Evolutionary conservation across 2,329 filamentous ascomycete species (phyloP), one percentile per base, ranked within the genome.

Genomic region (Talaromyces amestolkiae): DNA sequence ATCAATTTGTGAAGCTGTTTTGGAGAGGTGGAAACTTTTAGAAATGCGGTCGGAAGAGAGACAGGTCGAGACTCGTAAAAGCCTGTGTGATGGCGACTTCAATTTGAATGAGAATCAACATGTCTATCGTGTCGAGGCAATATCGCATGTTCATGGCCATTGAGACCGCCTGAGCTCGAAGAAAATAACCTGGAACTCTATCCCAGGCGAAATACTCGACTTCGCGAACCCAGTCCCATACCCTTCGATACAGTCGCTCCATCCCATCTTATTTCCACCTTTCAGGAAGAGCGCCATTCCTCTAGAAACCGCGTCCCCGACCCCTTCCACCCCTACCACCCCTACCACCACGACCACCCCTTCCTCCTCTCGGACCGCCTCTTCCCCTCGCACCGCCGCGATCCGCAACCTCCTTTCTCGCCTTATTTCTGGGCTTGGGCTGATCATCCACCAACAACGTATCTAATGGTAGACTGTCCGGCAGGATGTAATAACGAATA

Each of bases 391-490:
- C 77, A 22, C 81, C 76, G 56, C 82, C 76, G 53, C 83, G 80
- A 58, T 89, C 83, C 61, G 81, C 80, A 49, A 76, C 85, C 82
- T 98, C 95, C 85, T 99, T 99, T 76, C 94, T 88, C 31, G 95
- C 94, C 88, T 99, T 99, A 83, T 99, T 99, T 90, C 98, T 98
- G 68, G 95, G 94, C 85, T 99, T 99, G 61, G 94, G 93, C 74
- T 92, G 89, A 81, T 99, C 95, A 78, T 99, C 95, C 72, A 99
- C 93, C 68, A 99, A 86, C 62, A 99, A 86, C 47, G 94, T 97
- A 80, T 99, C 95, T 70, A 99, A 86, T 45, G 94, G 94, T 74
- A 99, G 86, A 69, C 91, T 95, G 82, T 99, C 95, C 65, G 95
- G 95, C 11, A 99, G 89, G 77, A 99, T 97, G 78, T 91, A 94